Evolutionary conservation across 1,139 yeast species (phyloP).

Genomic region (Spathaspora jeffriesii): DNA sequence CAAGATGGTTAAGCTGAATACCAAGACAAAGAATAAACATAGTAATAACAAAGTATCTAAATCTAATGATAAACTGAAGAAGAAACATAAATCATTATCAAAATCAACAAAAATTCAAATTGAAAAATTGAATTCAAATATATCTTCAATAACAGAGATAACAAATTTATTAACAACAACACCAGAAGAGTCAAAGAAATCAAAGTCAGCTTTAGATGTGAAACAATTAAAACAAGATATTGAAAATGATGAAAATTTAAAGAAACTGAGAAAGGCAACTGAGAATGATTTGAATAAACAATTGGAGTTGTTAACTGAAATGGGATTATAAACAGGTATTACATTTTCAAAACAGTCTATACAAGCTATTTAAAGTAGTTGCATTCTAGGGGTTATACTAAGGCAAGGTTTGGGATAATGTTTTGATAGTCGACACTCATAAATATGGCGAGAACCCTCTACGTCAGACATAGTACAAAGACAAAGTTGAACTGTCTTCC

Average conservation of each 20-base stretch:
- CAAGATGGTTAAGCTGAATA: neutral
- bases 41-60: conserved; percentile 4
- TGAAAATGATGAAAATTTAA: conserved; percentile 36
- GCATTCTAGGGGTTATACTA: neutral
- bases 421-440: no score
- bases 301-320: conserved; percentile 57
- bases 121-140: conserved; percentile 41
- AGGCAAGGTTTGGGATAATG: no score
- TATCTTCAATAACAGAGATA: conserved; percentile 38
- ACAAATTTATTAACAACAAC: conserved; percentile 20
- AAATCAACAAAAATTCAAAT: conserved; percentile 42
- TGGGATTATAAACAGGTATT: conserved; percentile 41
- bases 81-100: conserved; percentile 16
- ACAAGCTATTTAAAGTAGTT: neutral
- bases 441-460: no score
- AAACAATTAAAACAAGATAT: conserved; percentile 42
- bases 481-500: no score
- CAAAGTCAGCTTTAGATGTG: conserved; percentile 27
- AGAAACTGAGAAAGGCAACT: conserved; percentile 38
- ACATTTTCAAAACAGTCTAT: neutral
- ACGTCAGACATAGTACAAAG: no score
- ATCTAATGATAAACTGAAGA: conserved; percentile 10
- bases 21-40: neutral
- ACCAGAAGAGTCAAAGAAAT: conserved; percentile 7
- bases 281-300: conserved; percentile 57